Percentiles rank a stretch among this genome's conserved stretches.
Evolutionary conservation across 2,329 filamentous ascomycete species (phyloP).

Genomic region (Trichoderma brevicompactum): DNA sequence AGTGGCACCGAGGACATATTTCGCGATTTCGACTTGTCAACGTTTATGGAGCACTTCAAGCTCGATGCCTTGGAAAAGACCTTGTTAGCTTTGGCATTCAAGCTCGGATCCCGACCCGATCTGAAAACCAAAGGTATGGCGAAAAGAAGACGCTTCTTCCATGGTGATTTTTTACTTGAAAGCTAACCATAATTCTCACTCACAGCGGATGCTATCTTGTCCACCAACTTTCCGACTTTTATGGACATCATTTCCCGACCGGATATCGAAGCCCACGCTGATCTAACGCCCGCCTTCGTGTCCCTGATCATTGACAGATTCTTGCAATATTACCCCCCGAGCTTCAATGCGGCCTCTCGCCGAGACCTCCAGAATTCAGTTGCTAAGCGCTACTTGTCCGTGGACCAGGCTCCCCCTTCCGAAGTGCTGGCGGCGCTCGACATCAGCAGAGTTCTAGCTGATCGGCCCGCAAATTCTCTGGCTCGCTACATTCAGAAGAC

Average conservation of each 20-base stretch:
- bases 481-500: constrained; percentile 72
- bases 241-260: constrained; percentile 74
- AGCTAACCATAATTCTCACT: constrained; percentile 31
- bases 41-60: constrained; percentile 95
- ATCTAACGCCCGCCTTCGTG: constrained; percentile 71
- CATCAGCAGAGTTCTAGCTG: constrained; percentile 67
- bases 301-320: constrained; percentile 83
- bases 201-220: constrained; percentile 85
- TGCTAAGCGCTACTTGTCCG: constrained; percentile 68
- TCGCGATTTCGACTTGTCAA: constrained; percentile 92
- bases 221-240: constrained; percentile 77
- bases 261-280: constrained; percentile 65
- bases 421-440: constrained; percentile 73
- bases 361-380: constrained; percentile 70
- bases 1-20: constrained; percentile 90
- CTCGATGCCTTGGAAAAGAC: constrained; percentile 87
- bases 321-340: constrained; percentile 82
- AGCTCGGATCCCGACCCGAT: constrained; percentile 77
- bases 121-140: constrained; percentile 82
- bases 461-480: constrained; percentile 60
- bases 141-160: constrained; percentile 12
- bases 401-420: constrained; percentile 68
- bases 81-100: constrained; percentile 85
- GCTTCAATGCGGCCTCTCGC: constrained; percentile 77
- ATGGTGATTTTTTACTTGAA: neutral